Conservation (phyloP, 1,139 yeast species). For the Eremothecium sinecaudum region DNA sequence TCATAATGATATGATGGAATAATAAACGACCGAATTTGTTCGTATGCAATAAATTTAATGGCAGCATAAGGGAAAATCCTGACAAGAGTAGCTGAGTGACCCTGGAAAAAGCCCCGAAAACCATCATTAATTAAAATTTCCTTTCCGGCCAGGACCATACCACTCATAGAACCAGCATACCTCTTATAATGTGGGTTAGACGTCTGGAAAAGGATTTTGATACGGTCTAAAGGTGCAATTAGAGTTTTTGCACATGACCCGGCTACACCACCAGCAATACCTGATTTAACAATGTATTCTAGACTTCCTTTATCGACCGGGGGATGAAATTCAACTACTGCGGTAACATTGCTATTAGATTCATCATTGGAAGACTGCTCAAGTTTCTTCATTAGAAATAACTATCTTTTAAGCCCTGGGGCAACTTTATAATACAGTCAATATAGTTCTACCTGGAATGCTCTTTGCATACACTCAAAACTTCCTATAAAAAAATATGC, state of each 20-base stretch:
- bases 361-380: too few relatives aligned
- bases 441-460: too few relatives aligned
- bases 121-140: conserved; percentile 67
- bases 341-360: too few relatives aligned
- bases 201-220: conserved; percentile 89
- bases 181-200: conserved; percentile 79
- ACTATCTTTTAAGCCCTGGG: too few relatives aligned
- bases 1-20: conserved; percentile 71
- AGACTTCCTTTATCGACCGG: conserved; percentile 54
- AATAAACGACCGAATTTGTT: conserved; percentile 70
- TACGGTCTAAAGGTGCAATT: conserved; percentile 92
- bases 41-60: conserved; percentile 94
- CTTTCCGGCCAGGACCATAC: conserved; percentile 62
- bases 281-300: conserved; percentile 74
- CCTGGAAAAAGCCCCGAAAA: conserved; percentile 76
- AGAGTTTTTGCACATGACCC: conserved; percentile 93
- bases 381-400: too few relatives aligned
- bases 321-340: too few relatives aligned
- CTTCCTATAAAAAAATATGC: too few relatives aligned
- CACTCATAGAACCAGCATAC: conserved; percentile 72
- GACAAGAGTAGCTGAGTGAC: conserved; percentile 85
- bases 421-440: too few relatives aligned
- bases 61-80: conserved; percentile 97
- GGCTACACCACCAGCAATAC: conserved; percentile 91
- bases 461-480: too few relatives aligned